Base-by-base conservation (phyloP, 106 monocot species). In the Dioscorea zingiberensis region DNA sequence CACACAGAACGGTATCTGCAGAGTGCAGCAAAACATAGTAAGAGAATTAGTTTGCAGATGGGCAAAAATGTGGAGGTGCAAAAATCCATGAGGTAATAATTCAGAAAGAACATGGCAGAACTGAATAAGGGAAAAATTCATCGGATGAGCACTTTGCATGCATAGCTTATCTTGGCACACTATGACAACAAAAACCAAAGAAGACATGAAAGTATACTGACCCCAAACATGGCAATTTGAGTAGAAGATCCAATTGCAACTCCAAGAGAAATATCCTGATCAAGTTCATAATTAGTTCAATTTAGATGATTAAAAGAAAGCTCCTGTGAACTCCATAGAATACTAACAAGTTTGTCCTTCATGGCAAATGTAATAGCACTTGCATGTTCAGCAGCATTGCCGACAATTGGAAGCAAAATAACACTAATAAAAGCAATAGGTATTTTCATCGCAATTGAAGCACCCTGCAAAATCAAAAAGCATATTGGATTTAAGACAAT, bases 221-320 rank as follows among this genome's bases (percentile, higher is more conserved):
- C 89, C 83, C 32, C 85, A 62, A 93, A 86, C 93, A 93, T 93
- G 29, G 89, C 71, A 64, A 93, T 89, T 48, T 85, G 93, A 27
- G 86, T 93, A 27, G 93, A 85, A 44, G 89, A 93, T 2, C 89
- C 89, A 27, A 93, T 81, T 59, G 93, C 86, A 60, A 93, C 89
- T 63, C 86, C 89, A 72, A 86, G 76, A 27, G 85, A 83, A 38
- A 93, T 81, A 60, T 89, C 93, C 86, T 89, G 19, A 38, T 38
- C 38, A 38, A 38, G 38, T 38, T 38, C 38, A 38, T 38, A 38
- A 38, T 8, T 38, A 10, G 38, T 38, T 38, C 38, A 38, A 38
- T 38, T 38, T 38, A 38, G 38, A 38, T 38, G 1, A 38, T 6
- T 38, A 55, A 47, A 24, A 27, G 7, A 51, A 51, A 51, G 15